Conservation (phyloP, 1,139 yeast genomes). For the Hyphopichia wangnamkhiaoensis region DNA sequence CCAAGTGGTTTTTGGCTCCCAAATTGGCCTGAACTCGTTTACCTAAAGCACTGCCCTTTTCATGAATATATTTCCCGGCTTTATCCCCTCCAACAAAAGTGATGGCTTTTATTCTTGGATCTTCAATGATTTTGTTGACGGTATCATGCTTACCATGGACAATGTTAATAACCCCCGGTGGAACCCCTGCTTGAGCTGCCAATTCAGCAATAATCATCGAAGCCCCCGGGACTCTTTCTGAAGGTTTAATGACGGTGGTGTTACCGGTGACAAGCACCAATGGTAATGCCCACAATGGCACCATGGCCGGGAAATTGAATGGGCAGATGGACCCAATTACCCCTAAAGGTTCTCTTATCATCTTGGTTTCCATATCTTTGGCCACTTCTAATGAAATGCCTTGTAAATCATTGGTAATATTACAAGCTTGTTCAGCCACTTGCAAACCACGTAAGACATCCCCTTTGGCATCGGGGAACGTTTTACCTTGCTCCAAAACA, state of each 20-base stretch:
- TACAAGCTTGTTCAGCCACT: slow-evolving; percentile 73
- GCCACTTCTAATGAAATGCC: slow-evolving; percentile 72
- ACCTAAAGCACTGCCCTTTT: slow-evolving; percentile 67
- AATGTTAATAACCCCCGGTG: slow-evolving; percentile 72
- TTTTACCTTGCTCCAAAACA: slow-evolving; percentile 80
- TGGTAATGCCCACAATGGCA: slow-evolving; percentile 82
- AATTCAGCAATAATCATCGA: slow-evolving; percentile 76
- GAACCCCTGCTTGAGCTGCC: slow-evolving; percentile 75
- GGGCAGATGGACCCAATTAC: slow-evolving; percentile 74
- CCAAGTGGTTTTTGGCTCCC: slow-evolving; percentile 79
- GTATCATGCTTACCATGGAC: slow-evolving; percentile 79
- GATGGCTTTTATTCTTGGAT: slow-evolving; percentile 75
- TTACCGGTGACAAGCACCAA: slow-evolving; percentile 76
- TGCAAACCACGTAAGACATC: slow-evolving; percentile 81
- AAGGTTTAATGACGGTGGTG: slow-evolving; percentile 74
- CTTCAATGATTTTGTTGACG: slow-evolving; percentile 72
- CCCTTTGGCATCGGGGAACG: slow-evolving; percentile 75
- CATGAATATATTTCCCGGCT: slow-evolving; percentile 74
- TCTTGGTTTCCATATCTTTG: slow-evolving; percentile 76
- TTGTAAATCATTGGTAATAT: slow-evolving; percentile 63
- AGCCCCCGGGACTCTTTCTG: slow-evolving; percentile 80
- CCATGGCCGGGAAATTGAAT: slow-evolving; percentile 86
- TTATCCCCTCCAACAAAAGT: slow-evolving; percentile 79
- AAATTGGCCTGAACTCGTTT: slow-evolving; percentile 78
- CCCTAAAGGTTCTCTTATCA: slow-evolving; percentile 66